A percentile compares a stretch with the other conserved stretches of the same genome.
These are phyloP conservation scores for Epithemia pelagica DNA, from an alignment of 108 stramenopile genomes.

Conservation along the genomic window DNA sequence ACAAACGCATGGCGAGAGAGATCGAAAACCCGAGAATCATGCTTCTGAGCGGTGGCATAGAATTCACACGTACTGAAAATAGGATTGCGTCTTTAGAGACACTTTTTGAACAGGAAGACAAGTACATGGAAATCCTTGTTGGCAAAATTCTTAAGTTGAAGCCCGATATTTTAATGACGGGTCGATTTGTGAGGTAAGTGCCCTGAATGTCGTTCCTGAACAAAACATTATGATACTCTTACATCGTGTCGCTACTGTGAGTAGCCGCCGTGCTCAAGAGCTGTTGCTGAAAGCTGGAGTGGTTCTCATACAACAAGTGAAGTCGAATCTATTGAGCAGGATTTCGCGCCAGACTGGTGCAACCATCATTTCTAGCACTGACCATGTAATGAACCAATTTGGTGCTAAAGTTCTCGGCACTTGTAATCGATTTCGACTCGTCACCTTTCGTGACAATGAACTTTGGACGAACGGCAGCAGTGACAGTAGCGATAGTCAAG, in stretches of 20 bases:
- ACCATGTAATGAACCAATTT: slow-evolving; percentile 85
- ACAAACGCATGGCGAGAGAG: slow-evolving; percentile 78
- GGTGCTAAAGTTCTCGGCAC: slow-evolving; percentile 61
- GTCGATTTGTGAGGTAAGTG: slow-evolving; percentile 47
- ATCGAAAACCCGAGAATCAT: slow-evolving; percentile 84
- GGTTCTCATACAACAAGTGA: slow-evolving; percentile 87
- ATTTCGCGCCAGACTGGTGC: slow-evolving; percentile 91
- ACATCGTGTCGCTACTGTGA: no score
- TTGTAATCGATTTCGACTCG: slow-evolving; percentile 77
- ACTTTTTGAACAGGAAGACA: slow-evolving; percentile 88
- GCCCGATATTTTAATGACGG: slow-evolving; percentile 86
- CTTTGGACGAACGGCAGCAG: slow-evolving; percentile 39
- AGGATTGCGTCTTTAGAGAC: slow-evolving; percentile 86
- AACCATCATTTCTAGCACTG: slow-evolving; percentile 79
- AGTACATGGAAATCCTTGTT: slow-evolving; percentile 91
- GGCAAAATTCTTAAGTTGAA: slow-evolving; percentile 83
- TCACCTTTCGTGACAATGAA: slow-evolving; percentile 83
- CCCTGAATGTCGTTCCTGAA: no score
- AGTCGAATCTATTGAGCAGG: slow-evolving; percentile 70
- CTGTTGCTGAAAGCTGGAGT: slow-evolving; percentile 74
- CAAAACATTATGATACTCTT: no score
- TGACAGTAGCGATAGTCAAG: background rate
- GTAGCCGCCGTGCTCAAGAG: slow-evolving; percentile 82
- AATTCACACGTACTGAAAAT: slow-evolving; percentile 84
- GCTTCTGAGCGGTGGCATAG: slow-evolving; percentile 88